Base-by-base conservation (phyloP, 2,329 filamentous ascomycete species). In the Aquanectria penicillioides region DNA sequence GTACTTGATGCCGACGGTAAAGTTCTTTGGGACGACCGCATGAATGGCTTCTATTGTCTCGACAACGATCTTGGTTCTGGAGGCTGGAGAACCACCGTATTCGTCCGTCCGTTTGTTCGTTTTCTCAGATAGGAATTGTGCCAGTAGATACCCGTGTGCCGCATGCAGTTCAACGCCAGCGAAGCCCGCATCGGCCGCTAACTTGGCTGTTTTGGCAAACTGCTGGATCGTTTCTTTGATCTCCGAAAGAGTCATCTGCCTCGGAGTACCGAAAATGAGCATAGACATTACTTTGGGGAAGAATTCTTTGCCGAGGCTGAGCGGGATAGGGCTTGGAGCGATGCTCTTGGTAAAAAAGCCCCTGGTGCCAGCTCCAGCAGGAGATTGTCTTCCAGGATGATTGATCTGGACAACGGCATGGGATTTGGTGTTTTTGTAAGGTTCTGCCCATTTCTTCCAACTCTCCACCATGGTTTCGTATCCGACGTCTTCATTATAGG, bases 301-400 rank as follows among this genome's bases (percentile, higher is more conserved):
- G n/a, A 48, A 36, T 9, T 28, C 31, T 6, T 36, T 37, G 7
- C 44, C 44, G 5, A 48, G 20, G 18, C 22, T 48, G 1, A 37
- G 31, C 9, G 44, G 29, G 29, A 48, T 18, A 23, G 44, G 20
- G 22, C 44, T 48, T 2, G 44, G 44, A n/a, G 44, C 44, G 9
- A 48, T 25, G 13, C 22, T 48, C 20, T 48, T 48, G 9, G 13
- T n/a, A n/a, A 48, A 48, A 15, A 48, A 48, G n/a, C 44, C n/a
- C 13, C 31, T 25, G 20, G 31, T 48, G 5, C 44, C 44, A 17
- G 44, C 31, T 18, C 44, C 44, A 10, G n/a, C 29, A 2, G 44
- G 44, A 4, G 44, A 48, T 22, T 48, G 44, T 26, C 44, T 37
- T 25, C 44, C 44, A 15, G 44, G 44, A 36, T 48, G 44, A 9